Conservation (phyloP, 2,329 filamentous ascomycete species). For the Hymenoscyphus scutula region DNA sequence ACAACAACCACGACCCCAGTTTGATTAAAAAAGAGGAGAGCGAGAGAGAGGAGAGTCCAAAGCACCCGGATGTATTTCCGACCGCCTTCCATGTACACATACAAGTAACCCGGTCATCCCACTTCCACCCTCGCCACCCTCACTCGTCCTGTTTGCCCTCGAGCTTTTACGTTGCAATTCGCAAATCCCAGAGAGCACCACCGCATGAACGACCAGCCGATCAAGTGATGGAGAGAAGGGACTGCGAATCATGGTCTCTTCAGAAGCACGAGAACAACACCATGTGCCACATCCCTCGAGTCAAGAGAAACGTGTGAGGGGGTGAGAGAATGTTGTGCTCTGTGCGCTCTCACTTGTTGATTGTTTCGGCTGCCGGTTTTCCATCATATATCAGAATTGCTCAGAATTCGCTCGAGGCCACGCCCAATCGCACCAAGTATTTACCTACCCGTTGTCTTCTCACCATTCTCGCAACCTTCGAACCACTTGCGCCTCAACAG, state of each 20-base stretch:
- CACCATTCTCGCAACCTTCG: too few relatives aligned
- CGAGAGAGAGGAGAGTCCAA: background rate
- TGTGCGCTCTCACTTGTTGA: background rate
- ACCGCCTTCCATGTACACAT: too few relatives aligned
- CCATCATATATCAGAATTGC: background rate
- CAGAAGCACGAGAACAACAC: background rate
- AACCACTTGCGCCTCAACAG: too few relatives aligned
- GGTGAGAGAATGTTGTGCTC: background rate
- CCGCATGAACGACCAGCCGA: background rate
- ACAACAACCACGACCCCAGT: background rate
- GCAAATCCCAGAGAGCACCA: background rate
- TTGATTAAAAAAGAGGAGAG: background rate
- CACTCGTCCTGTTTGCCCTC: too few relatives aligned
- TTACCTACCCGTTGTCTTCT: too few relatives aligned
- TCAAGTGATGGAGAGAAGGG: background rate
- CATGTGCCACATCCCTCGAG: background rate
- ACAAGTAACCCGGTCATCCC: background rate
- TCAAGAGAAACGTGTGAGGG: slow-evolving; percentile 3
- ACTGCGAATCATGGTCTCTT: background rate
- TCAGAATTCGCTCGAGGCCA: too few relatives aligned
- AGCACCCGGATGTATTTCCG: background rate
- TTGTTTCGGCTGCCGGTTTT: background rate
- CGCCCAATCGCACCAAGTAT: too few relatives aligned
- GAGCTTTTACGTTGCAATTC: background rate
- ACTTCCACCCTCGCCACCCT: too few relatives aligned